Conservation (phyloP, 1,284 basidiomycete species). For the Heliocybe sulcata region DNA sequence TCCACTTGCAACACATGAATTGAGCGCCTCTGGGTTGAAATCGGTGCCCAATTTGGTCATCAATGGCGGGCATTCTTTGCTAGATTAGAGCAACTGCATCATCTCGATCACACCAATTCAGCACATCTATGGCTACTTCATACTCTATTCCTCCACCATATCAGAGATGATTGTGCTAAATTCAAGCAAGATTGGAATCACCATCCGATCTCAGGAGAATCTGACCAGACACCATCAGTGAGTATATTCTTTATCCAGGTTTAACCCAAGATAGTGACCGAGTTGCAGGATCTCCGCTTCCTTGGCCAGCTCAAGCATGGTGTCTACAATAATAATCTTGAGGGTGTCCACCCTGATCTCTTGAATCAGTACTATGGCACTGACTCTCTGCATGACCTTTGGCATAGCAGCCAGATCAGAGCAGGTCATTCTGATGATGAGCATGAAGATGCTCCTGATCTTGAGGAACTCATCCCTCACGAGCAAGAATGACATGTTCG, state of each 20-base stretch:
- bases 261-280: background rate
- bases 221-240: constrained; percentile 19
- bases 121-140: constrained; percentile 38
- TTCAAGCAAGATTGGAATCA: constrained; percentile 31
- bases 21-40: constrained; percentile 32
- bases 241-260: background rate
- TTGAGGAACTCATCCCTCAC: background rate
- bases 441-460: constrained; percentile 3
- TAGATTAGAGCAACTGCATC: constrained; percentile 26
- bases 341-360: constrained; percentile 7
- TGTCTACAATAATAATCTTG: constrained; percentile 8
- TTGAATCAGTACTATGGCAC: constrained; percentile 10
- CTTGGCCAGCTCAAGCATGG: constrained; percentile 14
- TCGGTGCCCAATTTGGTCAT: constrained; percentile 25
- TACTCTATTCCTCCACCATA: constrained; percentile 26
- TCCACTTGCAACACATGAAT: constrained; percentile 22
- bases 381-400: no score
- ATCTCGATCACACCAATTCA: constrained; percentile 20
- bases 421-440: constrained; percentile 8
- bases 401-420: no score
- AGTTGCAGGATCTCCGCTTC: constrained; percentile 25
- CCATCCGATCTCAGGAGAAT: constrained; percentile 24
- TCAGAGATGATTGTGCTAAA: constrained; percentile 29
- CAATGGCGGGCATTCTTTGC: constrained; percentile 33
- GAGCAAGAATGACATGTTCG: constrained; percentile 9